These are phyloP conservation scores for Cordyceps pruinosa DNA, from an alignment of 2,329 filamentous ascomycete genomes.

Conservation along the genomic window DNA sequence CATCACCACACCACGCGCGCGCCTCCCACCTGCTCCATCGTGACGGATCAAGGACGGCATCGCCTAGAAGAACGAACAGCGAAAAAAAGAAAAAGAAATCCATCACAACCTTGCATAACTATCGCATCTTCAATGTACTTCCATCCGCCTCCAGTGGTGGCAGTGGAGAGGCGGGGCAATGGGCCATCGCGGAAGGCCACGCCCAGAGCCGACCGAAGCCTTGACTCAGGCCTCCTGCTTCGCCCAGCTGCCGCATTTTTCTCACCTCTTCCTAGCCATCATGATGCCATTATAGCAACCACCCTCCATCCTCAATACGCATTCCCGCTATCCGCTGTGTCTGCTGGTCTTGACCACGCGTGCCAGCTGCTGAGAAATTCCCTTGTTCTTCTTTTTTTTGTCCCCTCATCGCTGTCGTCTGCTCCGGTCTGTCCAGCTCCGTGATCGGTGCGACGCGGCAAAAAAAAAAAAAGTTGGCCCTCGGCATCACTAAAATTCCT, in stretches of 20 bases:
- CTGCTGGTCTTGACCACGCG: constrained; percentile 10
- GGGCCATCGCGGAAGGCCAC: background rate
- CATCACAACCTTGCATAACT: too few relatives aligned
- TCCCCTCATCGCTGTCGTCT: background rate
- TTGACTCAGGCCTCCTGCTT: constrained; percentile 4
- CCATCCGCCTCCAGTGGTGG: too few relatives aligned
- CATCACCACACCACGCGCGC: too few relatives aligned
- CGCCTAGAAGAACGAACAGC: too few relatives aligned
- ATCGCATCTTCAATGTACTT: too few relatives aligned
- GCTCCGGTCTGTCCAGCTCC: background rate
- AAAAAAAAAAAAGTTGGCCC: constrained; percentile 13
- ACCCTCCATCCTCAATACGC: background rate
- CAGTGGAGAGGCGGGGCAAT: constrained; percentile 6
- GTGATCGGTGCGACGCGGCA: constrained; percentile 1
- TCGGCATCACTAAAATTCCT: constrained; percentile 3
- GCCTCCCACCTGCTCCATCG: too few relatives aligned
- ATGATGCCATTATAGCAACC: constrained; percentile 9
- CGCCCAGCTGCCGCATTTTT: background rate
- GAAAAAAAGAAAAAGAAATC: too few relatives aligned
- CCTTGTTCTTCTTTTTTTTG: background rate
- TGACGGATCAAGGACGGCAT: too few relatives aligned
- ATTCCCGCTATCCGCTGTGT: background rate
- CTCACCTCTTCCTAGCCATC: constrained; percentile 8
- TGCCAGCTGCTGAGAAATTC: background rate
- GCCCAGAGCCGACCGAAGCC: background rate